phyloP scores from a whole-genome alignment of 1,139 yeast genomes.

The Suhomyces atakaporum region DNA sequence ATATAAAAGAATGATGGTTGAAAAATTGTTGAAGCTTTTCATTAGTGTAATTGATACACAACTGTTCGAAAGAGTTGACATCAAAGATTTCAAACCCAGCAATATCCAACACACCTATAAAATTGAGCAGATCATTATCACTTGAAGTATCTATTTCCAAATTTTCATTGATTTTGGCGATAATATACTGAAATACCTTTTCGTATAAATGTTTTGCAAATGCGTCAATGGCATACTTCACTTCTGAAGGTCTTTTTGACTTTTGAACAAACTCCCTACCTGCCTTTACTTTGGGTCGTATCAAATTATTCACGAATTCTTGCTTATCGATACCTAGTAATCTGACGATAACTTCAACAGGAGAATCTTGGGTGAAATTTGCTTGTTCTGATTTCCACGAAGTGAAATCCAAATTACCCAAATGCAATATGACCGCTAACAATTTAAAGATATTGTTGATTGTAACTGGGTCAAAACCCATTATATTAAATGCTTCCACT shows the following conservation, averaged over 20 bases:
- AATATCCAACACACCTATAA: conserved; percentile 92
- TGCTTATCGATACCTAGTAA: conserved; percentile 65
- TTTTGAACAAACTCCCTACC: conserved; percentile 87
- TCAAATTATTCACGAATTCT: conserved; percentile 56
- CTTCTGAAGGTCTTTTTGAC: conserved; percentile 78
- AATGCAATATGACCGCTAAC: conserved; percentile 75
- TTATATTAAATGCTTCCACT: conserved; percentile 64
- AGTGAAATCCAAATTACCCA: conserved; percentile 81
- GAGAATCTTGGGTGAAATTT: conserved; percentile 54
- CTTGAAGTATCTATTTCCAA: conserved; percentile 37
- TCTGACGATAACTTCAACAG: conserved; percentile 57
- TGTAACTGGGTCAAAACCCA: conserved; percentile 67
- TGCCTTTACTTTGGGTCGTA: conserved; percentile 86
- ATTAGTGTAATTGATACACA: conserved; percentile 94
- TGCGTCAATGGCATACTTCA: conserved; percentile 81
- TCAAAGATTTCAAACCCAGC: conserved; percentile 98
- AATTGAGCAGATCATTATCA: conserved; percentile 42
- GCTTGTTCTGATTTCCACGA: conserved; percentile 84
- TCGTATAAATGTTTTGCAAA: conserved; percentile 87
- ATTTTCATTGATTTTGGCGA: conserved; percentile 72
- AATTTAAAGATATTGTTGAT: conserved; percentile 62
- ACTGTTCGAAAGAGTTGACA: conserved; percentile 89
- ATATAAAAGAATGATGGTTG: conserved; percentile 95
- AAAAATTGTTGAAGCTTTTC: conserved; percentile 96
- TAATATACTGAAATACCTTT: conserved; percentile 75